Evolutionary conservation across 768 basidiomycete genomes (phyloP), one percentile per base, ranked within the genome.

Genomic region (Auricularia sp.): DNA sequence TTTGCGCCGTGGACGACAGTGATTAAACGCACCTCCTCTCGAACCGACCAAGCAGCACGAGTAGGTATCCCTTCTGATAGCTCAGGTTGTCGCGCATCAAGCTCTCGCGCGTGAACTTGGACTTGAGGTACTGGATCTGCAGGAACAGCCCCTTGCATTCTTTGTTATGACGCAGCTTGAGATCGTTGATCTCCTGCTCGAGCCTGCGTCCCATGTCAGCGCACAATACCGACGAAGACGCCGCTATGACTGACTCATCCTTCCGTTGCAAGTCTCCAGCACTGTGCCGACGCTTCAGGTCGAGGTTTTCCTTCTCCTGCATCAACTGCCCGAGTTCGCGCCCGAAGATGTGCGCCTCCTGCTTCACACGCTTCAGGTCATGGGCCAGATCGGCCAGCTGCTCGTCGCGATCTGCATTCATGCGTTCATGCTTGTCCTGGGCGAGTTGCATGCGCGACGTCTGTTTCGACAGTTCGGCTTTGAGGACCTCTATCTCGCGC

Each of bases 91-190:
- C 80, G 39, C 96, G 83, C 79, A 97, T 84, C 0, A 81, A 80
- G 10, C 87, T 83, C 76, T 99, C 97, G 33, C 96, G 83, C 2
- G 85, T 89, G 75, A 88, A 95, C 72, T 92, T 93, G 64, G 90
- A 89, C 74, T 98, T 96, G 69, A 98, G 80, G 75, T 97, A 98
- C 51, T 82, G 83, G 65, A 97, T 93, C 74, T 97, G 93, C 7
- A 92, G 84, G 61, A 98, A 86, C 21, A 98, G 78, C 8, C 93
- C 92, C 72, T 94, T 94, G 78, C 90, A 89, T 72, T 98, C 94
- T 67, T 85, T 84, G 67, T 89, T 91, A 72, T 94, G 92, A 73
- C 85, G 86, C 2, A 76, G 69, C 68, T 81, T 86, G 67, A 91
- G 70, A 13, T 78, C 76, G 2, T 79, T 78, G 3, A 92, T 67